Conservation (phyloP, 225 moss, liverwort and hornwort species). For the Takakia lepidozioides region DNA sequence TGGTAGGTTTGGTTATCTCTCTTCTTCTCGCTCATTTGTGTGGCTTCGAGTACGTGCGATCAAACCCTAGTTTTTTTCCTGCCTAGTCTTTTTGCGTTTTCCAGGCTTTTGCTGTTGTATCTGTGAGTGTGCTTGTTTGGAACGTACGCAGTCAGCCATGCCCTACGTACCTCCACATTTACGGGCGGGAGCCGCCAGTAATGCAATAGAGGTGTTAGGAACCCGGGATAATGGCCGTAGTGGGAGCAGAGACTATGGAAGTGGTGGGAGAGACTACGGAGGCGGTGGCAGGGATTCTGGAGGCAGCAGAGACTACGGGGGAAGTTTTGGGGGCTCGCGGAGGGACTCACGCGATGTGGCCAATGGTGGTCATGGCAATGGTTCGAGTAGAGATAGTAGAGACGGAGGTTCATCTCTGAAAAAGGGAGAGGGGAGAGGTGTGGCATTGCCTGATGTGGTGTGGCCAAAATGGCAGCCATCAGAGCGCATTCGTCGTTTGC, state of each 20-base stretch:
- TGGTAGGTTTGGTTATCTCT: too few relatives aligned
- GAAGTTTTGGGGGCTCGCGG: constrained; percentile 55
- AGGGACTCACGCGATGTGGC: constrained; percentile 22
- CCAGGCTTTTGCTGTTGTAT: too few relatives aligned
- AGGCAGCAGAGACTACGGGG: constrained; percentile 63
- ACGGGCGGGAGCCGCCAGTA: constrained; percentile 92
- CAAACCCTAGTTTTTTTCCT: too few relatives aligned
- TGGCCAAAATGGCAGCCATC: constrained; percentile 98
- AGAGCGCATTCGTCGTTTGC: constrained; percentile 82
- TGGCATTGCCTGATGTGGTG: constrained; percentile 71
- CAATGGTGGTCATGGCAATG: constrained; percentile 53
- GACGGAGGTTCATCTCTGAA: not conserved
- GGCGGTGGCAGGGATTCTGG: constrained; percentile 23
- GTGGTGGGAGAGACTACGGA: constrained; percentile 53
- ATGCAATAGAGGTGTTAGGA: constrained; percentile 26
- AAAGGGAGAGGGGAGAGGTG: constrained; percentile 45
- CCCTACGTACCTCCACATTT: constrained; percentile 99
- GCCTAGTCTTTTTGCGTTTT: too few relatives aligned
- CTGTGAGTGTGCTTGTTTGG: too few relatives aligned
- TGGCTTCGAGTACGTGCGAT: too few relatives aligned
- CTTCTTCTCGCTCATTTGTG: too few relatives aligned
- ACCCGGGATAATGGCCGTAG: constrained; percentile 30
- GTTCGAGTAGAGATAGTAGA: constrained; percentile 17
- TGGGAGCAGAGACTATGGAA: constrained; percentile 60
- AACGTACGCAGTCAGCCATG: constrained; percentile 84